A percentile compares a stretch with the other conserved stretches of the same genome.
These are phyloP conservation scores for Rusavskia elegans DNA, from an alignment of 495 filamentous ascomycete species.

Conservation along the genomic window DNA sequence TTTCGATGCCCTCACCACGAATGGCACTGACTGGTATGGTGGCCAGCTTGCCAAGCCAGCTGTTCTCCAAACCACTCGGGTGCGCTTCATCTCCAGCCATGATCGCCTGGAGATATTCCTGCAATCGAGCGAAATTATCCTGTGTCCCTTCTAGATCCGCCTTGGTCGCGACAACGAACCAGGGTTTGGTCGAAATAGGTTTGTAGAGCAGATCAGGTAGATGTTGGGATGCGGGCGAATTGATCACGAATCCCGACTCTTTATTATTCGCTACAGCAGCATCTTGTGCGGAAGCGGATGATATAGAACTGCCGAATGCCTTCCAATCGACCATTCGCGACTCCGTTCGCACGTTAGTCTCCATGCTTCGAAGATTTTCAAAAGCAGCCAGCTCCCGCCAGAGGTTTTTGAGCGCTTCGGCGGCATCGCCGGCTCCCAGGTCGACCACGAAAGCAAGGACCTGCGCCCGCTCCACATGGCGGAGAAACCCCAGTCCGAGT, in stretches of 20 bases:
- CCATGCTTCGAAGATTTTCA: conserved; percentile 50
- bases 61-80: conserved; percentile 50
- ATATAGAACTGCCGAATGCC: conserved; percentile 1
- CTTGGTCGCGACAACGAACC: conserved; percentile 96
- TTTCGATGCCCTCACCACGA: conserved; percentile 61
- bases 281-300: conserved; percentile 1
- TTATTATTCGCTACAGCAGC: neutral
- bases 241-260: conserved; percentile 20
- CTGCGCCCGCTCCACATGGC: conserved; percentile 85
- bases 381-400: conserved; percentile 86
- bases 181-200: conserved; percentile 73
- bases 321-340: conserved; percentile 11
- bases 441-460: conserved; percentile 91
- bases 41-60: conserved; percentile 47
- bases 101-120: conserved; percentile 48
- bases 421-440: conserved; percentile 62
- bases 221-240: conserved; percentile 12
- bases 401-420: conserved; percentile 57
- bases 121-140: conserved; percentile 55
- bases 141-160: conserved; percentile 69
- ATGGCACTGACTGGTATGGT: conserved; percentile 84
- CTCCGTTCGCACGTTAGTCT: conserved; percentile 36
- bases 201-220: conserved; percentile 22
- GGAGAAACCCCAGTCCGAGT: conserved; percentile 77
- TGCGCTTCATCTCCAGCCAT: conserved; percentile 42